These are phyloP conservation scores for Stramenopiles sp. DNA, from an alignment of 352 stramenopile species.

Conservation along the genomic window DNA sequence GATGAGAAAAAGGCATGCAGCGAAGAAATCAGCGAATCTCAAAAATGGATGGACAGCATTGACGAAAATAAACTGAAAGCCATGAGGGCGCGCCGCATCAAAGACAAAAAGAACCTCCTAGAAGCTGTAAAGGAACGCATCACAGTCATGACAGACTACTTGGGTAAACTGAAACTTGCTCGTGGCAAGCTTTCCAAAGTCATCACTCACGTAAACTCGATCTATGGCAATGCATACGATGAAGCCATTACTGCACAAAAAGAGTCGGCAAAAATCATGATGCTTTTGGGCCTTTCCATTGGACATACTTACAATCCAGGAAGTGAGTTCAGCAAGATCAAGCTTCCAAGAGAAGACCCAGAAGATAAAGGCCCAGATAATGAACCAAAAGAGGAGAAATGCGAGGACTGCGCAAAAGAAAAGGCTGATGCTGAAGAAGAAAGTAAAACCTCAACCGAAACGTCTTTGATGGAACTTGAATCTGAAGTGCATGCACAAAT, in stretches of 20 bases:
- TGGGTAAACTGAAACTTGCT: not conserved
- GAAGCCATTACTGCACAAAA: not conserved
- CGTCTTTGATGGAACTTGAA: not conserved
- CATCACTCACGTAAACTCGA: not conserved
- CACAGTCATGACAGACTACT: not conserved
- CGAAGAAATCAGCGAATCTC: not conserved
- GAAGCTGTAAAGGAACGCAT: not conserved
- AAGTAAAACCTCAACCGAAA: not conserved
- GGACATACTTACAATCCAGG: not conserved
- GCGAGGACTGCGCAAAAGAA: not conserved
- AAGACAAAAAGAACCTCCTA: not conserved
- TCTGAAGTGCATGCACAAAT: not conserved
- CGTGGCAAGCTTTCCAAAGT: not conserved
- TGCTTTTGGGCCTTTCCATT: not conserved
- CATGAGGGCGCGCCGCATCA: not conserved
- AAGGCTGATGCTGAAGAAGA: too few species aligned
- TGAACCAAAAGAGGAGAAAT: not conserved
- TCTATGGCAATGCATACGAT: not conserved
- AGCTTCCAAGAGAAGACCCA: not conserved
- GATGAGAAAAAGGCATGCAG: not conserved
- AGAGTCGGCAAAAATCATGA: not conserved
- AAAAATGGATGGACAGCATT: not conserved
- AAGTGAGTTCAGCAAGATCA: conserved; percentile 3
- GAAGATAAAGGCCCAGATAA: not conserved
- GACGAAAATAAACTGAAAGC: not conserved